A percentile compares a stretch with the other conserved stretches of the same genome.
These are phyloP conservation scores for Cochlearia excelsa DNA, from an alignment of 345 rosid species.

Conservation along the genomic window DNA sequence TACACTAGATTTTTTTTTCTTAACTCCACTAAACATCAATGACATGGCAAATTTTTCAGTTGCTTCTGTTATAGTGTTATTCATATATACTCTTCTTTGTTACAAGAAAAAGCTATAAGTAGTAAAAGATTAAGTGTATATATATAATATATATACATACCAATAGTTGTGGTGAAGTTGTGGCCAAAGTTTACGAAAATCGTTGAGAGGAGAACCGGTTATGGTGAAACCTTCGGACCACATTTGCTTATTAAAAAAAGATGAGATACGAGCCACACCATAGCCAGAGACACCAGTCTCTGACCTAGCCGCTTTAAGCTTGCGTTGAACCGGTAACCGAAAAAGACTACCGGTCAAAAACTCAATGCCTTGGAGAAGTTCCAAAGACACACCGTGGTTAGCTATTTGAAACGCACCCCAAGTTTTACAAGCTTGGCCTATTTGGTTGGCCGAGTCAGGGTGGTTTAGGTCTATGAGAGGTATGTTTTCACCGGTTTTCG, in stretches of 20 bases:
- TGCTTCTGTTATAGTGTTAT: constrained; percentile 19
- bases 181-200: constrained; percentile 76
- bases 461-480: constrained; percentile 58
- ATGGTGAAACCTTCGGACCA: constrained; percentile 97
- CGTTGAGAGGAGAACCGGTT: constrained; percentile 57
- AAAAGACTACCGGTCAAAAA: constrained; percentile 52
- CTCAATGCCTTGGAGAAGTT: constrained; percentile 50
- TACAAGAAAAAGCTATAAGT: background rate
- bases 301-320: constrained; percentile 54
- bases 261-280: constrained; percentile 66
- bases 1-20: constrained; percentile 23
- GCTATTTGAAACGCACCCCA: constrained; percentile 75
- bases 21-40: constrained; percentile 17
- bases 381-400: constrained; percentile 55
- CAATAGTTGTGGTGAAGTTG: constrained; percentile 50
- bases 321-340: constrained; percentile 55
- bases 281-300: constrained; percentile 60
- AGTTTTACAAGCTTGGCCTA: constrained; percentile 57
- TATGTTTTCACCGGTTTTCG: constrained; percentile 29
- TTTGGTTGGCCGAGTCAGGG: constrained; percentile 38
- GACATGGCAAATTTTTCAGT: constrained; percentile 26
- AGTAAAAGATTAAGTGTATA: constrained; percentile 1
- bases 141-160: constrained; percentile 41
- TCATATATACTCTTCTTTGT: background rate
- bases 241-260: constrained; percentile 66